These are phyloP conservation scores for Tolypocladium guangdongense DNA, from an alignment of 2,329 filamentous ascomycete genomes.

Conservation along the genomic window DNA sequence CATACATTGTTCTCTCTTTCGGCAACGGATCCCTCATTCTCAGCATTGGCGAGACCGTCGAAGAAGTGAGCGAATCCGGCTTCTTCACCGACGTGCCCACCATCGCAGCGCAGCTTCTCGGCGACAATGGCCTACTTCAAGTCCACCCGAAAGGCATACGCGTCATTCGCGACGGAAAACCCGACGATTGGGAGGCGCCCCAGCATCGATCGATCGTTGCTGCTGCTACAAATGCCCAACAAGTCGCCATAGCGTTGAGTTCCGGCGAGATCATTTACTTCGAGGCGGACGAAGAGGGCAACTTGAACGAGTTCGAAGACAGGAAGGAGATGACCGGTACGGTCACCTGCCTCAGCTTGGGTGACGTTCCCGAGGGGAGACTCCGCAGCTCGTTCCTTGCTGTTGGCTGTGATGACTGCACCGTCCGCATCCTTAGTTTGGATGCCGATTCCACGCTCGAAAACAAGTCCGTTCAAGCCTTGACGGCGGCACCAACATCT, in stretches of 20 bases:
- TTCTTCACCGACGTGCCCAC: conserved; percentile 85
- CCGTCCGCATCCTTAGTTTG: conserved; percentile 82
- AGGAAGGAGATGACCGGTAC: conserved; percentile 92
- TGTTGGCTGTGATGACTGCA: conserved; percentile 93
- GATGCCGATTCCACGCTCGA: conserved; percentile 85
- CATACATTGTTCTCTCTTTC: conserved; percentile 92
- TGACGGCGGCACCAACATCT: conserved; percentile 81
- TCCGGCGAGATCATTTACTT: conserved; percentile 98
- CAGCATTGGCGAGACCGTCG: conserved; percentile 92
- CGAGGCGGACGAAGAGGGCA: conserved; percentile 88
- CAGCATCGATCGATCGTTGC: conserved; percentile 93
- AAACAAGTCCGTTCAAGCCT: conserved; percentile 86
- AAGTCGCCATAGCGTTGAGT: conserved; percentile 87
- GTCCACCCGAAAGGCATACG: conserved; percentile 94
- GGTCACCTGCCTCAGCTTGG: conserved; percentile 88
- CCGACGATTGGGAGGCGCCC: conserved; percentile 90
- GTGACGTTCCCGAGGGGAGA: conserved; percentile 82
- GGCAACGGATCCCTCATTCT: conserved; percentile 82
- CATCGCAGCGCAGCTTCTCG: conserved; percentile 84
- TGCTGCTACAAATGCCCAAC: conserved; percentile 83
- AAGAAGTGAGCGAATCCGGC: conserved; percentile 87
- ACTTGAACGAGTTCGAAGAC: conserved; percentile 87
- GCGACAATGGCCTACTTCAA: conserved; percentile 85
- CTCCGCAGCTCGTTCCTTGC: conserved; percentile 86
- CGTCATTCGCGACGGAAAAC: conserved; percentile 66